phyloP scores from a whole-genome alignment of 2,329 filamentous ascomycete genomes.

The Sarocladium oryzae region DNA sequence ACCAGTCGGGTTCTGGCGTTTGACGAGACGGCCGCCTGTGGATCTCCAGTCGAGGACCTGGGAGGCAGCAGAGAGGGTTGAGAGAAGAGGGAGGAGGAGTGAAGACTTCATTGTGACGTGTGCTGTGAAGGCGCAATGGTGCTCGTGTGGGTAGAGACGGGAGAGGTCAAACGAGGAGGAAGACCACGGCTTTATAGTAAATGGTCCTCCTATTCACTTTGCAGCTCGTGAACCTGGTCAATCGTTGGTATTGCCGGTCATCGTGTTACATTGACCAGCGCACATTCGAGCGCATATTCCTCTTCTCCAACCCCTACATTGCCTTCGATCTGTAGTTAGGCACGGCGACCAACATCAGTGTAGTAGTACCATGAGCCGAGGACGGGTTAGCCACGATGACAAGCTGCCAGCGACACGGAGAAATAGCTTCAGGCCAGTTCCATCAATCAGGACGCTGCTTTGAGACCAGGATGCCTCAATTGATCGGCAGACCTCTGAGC shows the following conservation, averaged over 20 bases:
- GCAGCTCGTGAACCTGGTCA: no score
- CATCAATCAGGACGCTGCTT: not conserved
- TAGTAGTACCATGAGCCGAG: not conserved
- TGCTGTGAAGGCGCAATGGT: no score
- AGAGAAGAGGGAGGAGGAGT: conserved; percentile 16
- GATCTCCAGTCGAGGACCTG: conserved; percentile 13
- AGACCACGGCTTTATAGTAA: no score
- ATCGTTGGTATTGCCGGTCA: no score
- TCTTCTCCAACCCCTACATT: not conserved
- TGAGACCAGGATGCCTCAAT: not conserved
- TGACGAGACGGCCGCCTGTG: conserved; percentile 14
- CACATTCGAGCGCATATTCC: no score
- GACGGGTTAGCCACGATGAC: not conserved
- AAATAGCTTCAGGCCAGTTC: not conserved
- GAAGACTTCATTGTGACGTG: conserved; percentile 17
- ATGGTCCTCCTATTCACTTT: no score
- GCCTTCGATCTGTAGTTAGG: not conserved
- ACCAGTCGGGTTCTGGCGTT: conserved; percentile 16
- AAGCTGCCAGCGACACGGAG: not conserved
- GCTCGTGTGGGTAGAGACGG: no score
- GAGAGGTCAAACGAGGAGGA: no score
- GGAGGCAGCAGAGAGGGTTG: conserved; percentile 13
- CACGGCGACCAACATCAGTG: not conserved
- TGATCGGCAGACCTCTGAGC: not conserved
- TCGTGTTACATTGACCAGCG: no score